Evolutionary conservation across 208 protist species (phyloP).

Genomic region (Crithidia acanthocephali): DNA sequence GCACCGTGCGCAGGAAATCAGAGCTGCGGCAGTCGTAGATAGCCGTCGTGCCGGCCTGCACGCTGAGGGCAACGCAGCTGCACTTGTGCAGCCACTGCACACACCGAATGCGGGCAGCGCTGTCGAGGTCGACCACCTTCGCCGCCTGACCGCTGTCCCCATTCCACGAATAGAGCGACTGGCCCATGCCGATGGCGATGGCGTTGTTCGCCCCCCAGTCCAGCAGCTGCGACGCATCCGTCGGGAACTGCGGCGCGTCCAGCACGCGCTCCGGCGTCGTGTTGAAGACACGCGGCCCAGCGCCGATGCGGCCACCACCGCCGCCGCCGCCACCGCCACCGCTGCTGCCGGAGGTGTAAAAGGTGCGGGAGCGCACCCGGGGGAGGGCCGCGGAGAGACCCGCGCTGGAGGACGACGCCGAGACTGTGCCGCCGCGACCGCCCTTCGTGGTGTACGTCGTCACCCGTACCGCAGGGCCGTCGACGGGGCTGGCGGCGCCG

Average conservation of each 20-base stretch:
- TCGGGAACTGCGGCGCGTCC: slow-evolving; percentile 79
- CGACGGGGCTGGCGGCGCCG: slow-evolving; percentile 13
- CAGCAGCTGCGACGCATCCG: slow-evolving; percentile 62
- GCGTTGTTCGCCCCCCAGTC: slow-evolving; percentile 88
- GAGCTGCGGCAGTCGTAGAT: slow-evolving; percentile 75
- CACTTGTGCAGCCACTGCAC: slow-evolving; percentile 85
- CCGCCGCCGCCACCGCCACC: too few relatives aligned
- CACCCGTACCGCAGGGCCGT: slow-evolving; percentile 9
- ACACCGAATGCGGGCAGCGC: slow-evolving; percentile 44
- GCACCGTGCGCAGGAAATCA: slow-evolving; percentile 69
- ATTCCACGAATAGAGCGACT: slow-evolving; percentile 77
- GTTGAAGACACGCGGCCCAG: slow-evolving; percentile 48
- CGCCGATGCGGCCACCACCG: slow-evolving; percentile 16
- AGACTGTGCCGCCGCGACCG: background rate
- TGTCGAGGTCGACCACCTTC: slow-evolving; percentile 68
- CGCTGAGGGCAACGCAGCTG: slow-evolving; percentile 69
- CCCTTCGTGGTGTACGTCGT: slow-evolving; percentile 25
- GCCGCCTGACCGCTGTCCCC: slow-evolving; percentile 55
- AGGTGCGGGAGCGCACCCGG: slow-evolving; percentile 22
- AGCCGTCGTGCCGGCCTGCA: slow-evolving; percentile 58
- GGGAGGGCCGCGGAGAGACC: slow-evolving; percentile 17
- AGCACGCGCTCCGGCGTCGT: slow-evolving; percentile 80
- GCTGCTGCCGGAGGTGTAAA: too few relatives aligned
- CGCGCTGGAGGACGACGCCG: slow-evolving; percentile 3
- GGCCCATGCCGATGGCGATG: slow-evolving; percentile 80